phyloP scores from a whole-genome alignment of 169 alveolate genomes.

The Eimeria brunetti region DNA sequence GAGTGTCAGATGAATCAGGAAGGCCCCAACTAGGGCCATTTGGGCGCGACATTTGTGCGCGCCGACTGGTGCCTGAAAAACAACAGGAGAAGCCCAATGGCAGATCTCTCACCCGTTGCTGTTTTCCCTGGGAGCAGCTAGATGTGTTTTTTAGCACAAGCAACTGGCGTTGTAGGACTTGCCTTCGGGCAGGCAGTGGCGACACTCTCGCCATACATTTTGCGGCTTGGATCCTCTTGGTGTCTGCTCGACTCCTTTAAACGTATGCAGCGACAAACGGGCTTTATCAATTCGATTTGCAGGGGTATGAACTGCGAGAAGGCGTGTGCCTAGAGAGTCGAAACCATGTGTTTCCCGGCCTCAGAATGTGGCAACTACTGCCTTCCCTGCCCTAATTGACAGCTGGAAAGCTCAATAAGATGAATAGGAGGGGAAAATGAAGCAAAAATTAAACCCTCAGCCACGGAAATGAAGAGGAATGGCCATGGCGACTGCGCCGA shows the following conservation, averaged over 20 bases:
- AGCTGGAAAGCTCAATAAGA: not conserved
- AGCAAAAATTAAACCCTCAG: not conserved
- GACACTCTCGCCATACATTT: constrained; percentile 71
- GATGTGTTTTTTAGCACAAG: not conserved
- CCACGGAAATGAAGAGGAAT: not conserved
- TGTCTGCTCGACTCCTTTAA: not conserved
- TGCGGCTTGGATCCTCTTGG: not conserved
- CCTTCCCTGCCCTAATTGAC: not conserved
- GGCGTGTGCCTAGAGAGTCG: not conserved
- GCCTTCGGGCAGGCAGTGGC: constrained; percentile 57
- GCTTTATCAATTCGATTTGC: not conserved
- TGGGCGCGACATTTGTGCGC: constrained; percentile 47
- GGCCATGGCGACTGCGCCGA: constrained; percentile 27
- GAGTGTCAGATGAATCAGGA: constrained; percentile 65
- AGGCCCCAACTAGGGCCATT: constrained; percentile 71
- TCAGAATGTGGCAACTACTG: not conserved
- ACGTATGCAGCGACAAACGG: not conserved
- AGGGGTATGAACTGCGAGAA: not conserved
- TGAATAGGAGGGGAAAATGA: not conserved
- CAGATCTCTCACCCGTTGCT: not conserved
- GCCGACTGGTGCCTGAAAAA: constrained; percentile 41
- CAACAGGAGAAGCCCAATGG: not conserved
- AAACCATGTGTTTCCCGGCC: not conserved
- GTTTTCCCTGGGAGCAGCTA: too few relatives aligned
- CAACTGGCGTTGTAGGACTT: not conserved